Base-by-base conservation (phyloP, 257 asterid genomes). In the Lycium ferocissimum region DNA sequence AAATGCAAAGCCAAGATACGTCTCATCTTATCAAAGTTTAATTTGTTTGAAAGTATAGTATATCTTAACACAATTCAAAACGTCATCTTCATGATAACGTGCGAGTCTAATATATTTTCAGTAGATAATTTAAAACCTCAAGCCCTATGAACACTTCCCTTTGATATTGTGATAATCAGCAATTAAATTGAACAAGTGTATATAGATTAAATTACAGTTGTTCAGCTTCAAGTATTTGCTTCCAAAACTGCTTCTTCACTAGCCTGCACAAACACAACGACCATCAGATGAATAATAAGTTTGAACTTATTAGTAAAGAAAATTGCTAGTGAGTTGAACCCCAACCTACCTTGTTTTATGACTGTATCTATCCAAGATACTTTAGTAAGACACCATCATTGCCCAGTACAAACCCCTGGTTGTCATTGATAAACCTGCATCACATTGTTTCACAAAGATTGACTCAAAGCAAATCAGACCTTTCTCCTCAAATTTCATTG, bases 331-430 rank as follows among this genome's bases (percentile, higher is more conserved):
- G 35, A 61, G 67, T 7, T 37, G 53, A 69, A 73, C 40, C n/a
- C 3, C n/a, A 76, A 51, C 0, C 26, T 67, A 83, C 85, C 85
- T 35, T 51, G 57, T 26, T 69, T 51, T 14, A 51, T 10, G 57
- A 69, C 33, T 67, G 49, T 20, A 79, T 85, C 93, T 94, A 94
- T 78, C 98, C 99, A 49, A 96, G 94, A 89, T 92, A 96, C 89
- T 95, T 95, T n/a, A 96, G 90, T 90, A 96, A 88, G 72, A 96
- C 97, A 57, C 99, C 98, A 63, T 96, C 99, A 86, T 95, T 95
- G 69, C 98, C 99, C 7, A 96, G 91, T 90, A 96, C 98, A 85
- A 94, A 96, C 38, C 98, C 99, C 89, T 95, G 96, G 72, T 90
- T 94, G 67, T 94, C 95, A 82, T 89, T 94, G 67, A 94, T 88